Evolutionary conservation across 2,329 filamentous ascomycete genomes (phyloP).

Genomic region (Proliferodiscus dingleyae): DNA sequence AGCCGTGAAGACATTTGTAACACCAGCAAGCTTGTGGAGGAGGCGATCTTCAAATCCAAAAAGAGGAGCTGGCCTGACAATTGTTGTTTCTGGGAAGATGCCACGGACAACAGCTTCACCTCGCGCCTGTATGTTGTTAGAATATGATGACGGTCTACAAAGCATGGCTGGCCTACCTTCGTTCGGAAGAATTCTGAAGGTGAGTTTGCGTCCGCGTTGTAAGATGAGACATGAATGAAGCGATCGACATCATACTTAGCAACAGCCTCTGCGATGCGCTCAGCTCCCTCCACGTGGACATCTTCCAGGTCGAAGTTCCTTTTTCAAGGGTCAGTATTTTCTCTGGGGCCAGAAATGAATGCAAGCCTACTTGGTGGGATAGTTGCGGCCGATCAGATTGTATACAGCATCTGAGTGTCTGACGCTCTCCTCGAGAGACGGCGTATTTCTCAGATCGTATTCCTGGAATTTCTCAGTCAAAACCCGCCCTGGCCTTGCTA

Average conservation of each 20-base stretch:
- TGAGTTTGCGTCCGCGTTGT: slow-evolving; percentile 79
- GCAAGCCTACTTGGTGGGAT: slow-evolving; percentile 78
- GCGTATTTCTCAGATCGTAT: slow-evolving; percentile 89
- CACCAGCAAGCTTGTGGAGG: slow-evolving; percentile 76
- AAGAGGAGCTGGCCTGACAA: slow-evolving; percentile 87
- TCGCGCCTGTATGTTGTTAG: slow-evolving; percentile 48
- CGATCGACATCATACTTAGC: slow-evolving; percentile 98
- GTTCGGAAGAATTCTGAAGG: slow-evolving; percentile 85
- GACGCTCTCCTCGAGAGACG: slow-evolving; percentile 93
- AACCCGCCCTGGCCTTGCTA: background rate
- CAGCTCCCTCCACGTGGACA: slow-evolving; percentile 86
- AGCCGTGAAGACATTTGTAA: slow-evolving; percentile 77
- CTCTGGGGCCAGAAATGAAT: background rate
- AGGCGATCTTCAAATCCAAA: slow-evolving; percentile 95
- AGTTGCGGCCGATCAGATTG: slow-evolving; percentile 90
- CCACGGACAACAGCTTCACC: slow-evolving; percentile 79
- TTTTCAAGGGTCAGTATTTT: slow-evolving; percentile 27
- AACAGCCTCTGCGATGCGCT: slow-evolving; percentile 87
- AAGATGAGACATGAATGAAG: slow-evolving; percentile 93
- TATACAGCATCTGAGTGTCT: slow-evolving; percentile 96
- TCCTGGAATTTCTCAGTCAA: slow-evolving; percentile 50
- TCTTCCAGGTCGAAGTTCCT: slow-evolving; percentile 93
- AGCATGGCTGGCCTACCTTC: slow-evolving; percentile 53
- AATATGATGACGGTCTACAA: background rate
- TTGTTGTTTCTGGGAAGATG: slow-evolving; percentile 95